Base-by-base conservation (phyloP, 2,329 filamentous ascomycete genomes). In the Colletotrichum somersetense region DNA sequence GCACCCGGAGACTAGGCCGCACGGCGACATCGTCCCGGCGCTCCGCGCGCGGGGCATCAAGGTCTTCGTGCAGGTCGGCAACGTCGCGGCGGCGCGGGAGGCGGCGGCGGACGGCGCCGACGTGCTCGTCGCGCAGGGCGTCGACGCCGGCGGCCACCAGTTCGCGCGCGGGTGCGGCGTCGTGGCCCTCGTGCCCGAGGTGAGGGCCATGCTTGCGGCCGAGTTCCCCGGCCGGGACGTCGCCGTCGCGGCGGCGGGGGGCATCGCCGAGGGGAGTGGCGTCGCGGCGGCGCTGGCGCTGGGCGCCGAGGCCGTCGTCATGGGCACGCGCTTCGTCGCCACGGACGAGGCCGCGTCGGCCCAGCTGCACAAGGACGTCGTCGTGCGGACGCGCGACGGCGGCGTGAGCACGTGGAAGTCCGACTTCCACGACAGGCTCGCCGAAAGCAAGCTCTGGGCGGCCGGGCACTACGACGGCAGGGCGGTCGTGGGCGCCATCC, bases 81-180 rank as follows among this genome's bases (percentile, higher is more conserved):
- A 86, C 44, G 87, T 92, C 2, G 78, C 79, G 0, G 86, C 89
- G 10, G 90, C 89, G 11, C 64, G 85, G 14, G 83, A 85, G 69
- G 87, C 85, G 0, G 81, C 85, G 1, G 59, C 74, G n/a, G 81
- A 85, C 30, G 86, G 85, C 0, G 80, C 88, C 0, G 89, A 92
- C 75, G 88, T 88, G 38, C 76, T 92, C 2, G 88, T 92, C 8
- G 84, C 89, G 6, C 91, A 92, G 78, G 90, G 91, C 3, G 83
- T 85, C 7, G 91, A 92, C 79, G 90, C 90, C 1, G 90, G 90
- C 10, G 91, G 91, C 0, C 90, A 92, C 76, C 89, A 91, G 73
- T 86, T 88, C 56, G 82, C 83, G 0, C 79, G 81, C 30, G 89
- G 87, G 4, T 85, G 87, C 2, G 85, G 89, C 7, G 80, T 92